Percentiles rank a stretch among this genome's conserved stretches.
Conservation (phyloP, 2,329 filamentous ascomycete genomes). For the Sporothrix luriei region DNA sequence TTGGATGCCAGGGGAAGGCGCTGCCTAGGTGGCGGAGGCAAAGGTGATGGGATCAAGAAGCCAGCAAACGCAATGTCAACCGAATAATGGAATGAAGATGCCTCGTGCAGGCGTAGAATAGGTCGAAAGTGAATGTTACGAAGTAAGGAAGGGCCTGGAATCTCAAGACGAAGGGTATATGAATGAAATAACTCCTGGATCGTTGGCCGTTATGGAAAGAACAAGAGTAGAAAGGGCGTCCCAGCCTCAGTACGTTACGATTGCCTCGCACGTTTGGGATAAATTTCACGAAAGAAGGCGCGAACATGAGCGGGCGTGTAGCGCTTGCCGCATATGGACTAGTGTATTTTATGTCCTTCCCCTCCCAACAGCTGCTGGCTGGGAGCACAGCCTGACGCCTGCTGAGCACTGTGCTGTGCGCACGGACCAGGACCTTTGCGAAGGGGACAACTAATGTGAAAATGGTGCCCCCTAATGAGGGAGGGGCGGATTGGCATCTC, state of each 20-base stretch:
- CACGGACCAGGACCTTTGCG: constrained; percentile 34
- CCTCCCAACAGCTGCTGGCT: background rate
- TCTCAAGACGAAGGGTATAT: background rate
- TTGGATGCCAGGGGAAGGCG: background rate
- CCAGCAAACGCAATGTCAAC: constrained; percentile 1
- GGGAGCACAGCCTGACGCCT: background rate
- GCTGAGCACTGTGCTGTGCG: constrained; percentile 25
- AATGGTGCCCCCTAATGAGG: constrained; percentile 35
- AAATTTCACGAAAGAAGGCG: constrained; percentile 29
- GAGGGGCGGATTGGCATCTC: constrained; percentile 33
- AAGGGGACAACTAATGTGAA: constrained; percentile 37
- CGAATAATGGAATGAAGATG: background rate
- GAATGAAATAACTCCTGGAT: background rate
- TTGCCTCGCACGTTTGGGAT: constrained; percentile 11
- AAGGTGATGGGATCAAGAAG: background rate
- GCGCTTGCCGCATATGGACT: constrained; percentile 28
- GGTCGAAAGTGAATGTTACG: background rate
- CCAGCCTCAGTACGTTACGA: background rate
- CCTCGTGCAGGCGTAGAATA: background rate
- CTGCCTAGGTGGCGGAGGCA: background rate
- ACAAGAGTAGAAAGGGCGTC: background rate
- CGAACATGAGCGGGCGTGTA: constrained; percentile 27
- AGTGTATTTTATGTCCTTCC: constrained; percentile 4
- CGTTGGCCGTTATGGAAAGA: constrained; percentile 8
- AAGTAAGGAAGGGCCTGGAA: background rate